A percentile compares a stretch with the other conserved stretches of the same genome.
Evolutionary conservation across 805 yeast species (phyloP).

Genomic region (Candida cerambycidarum): DNA sequence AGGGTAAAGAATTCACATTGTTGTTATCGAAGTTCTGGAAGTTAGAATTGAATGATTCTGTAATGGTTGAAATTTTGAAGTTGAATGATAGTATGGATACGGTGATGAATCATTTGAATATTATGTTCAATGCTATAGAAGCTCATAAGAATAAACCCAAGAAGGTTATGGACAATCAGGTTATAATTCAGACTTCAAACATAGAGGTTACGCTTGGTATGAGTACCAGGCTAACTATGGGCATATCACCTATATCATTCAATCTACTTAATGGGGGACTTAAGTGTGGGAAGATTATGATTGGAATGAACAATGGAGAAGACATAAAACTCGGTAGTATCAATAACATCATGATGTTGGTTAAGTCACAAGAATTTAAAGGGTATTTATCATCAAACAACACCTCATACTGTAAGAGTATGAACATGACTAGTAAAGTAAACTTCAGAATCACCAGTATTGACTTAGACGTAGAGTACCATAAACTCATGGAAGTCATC

Average conservation of each 20-base stretch:
- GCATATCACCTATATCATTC: constrained; percentile 46
- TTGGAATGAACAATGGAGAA: constrained; percentile 3
- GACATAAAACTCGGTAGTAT: constrained; percentile 15
- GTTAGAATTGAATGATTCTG: constrained; percentile 10
- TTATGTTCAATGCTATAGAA: constrained; percentile 5
- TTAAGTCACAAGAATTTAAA: constrained; percentile 26
- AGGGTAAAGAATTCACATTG: constrained; percentile 13
- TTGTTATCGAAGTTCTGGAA: constrained; percentile 14
- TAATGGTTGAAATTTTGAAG: constrained; percentile 5
- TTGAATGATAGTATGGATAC: background rate
- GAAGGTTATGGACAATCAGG: constrained; percentile 16
- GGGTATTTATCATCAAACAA: constrained; percentile 18
- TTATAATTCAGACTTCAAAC: constrained; percentile 42
- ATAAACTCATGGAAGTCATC: too few relatives aligned
- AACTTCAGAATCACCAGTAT: constrained; percentile 11
- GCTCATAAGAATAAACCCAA: constrained; percentile 5
- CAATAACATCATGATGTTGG: constrained; percentile 24
- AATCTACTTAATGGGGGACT: constrained; percentile 34
- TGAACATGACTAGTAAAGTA: constrained; percentile 16
- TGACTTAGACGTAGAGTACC: background rate
- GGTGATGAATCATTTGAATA: background rate
- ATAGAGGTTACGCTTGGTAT: constrained; percentile 26
- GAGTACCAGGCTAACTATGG: constrained; percentile 19
- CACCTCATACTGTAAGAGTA: constrained; percentile 20
- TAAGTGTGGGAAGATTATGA: constrained; percentile 25